Percentiles rank a stretch among this genome's conserved stretches.
phyloP scores from a whole-genome alignment of 2,329 filamentous ascomycete genomes.

The Coniella vitis region DNA sequence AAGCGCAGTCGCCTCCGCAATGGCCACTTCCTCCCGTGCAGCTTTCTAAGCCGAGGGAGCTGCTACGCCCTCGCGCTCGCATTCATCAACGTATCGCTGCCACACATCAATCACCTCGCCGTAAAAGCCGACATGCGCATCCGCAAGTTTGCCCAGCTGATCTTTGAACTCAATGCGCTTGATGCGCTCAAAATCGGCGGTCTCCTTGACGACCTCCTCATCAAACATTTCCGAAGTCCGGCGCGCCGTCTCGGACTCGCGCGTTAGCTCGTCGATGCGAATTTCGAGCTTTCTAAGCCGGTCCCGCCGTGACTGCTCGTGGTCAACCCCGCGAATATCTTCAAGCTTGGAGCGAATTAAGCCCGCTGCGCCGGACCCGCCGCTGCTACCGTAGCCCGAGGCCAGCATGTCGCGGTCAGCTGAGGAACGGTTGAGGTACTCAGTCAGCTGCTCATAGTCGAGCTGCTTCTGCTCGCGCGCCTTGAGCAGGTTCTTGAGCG shows the following conservation, averaged over 20 bases:
- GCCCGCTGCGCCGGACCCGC: slow-evolving; percentile 59
- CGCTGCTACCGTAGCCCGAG: slow-evolving; percentile 45
- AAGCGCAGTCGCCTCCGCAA: background rate
- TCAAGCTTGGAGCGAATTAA: slow-evolving; percentile 94
- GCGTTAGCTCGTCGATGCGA: slow-evolving; percentile 83
- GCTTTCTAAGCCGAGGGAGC: slow-evolving; percentile 11
- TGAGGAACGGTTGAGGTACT: slow-evolving; percentile 89
- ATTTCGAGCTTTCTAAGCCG: slow-evolving; percentile 84
- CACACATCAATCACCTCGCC: slow-evolving; percentile 71
- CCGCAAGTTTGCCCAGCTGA: slow-evolving; percentile 75
- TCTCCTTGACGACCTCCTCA: slow-evolving; percentile 90
- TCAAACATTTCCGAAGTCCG: slow-evolving; percentile 88
- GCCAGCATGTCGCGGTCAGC: slow-evolving; percentile 75
- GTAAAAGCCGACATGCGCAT: slow-evolving; percentile 85
- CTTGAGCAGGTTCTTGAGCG: slow-evolving; percentile 81
- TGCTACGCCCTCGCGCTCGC: slow-evolving; percentile 59
- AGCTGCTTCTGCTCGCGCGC: slow-evolving; percentile 96
- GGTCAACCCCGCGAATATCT: slow-evolving; percentile 92
- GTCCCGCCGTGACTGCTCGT: slow-evolving; percentile 84
- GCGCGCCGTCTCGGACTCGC: slow-evolving; percentile 82
- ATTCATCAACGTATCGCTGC: slow-evolving; percentile 84
- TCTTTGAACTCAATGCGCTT: slow-evolving; percentile 89
- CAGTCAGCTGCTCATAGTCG: slow-evolving; percentile 91
- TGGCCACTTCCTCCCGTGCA: slow-evolving; percentile 3
- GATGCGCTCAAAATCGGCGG: slow-evolving; percentile 91